A percentile compares a stretch with the other conserved stretches of the same genome.
Conservation (phyloP, 345 rosid species). For the Cardamine occulta region DNA sequence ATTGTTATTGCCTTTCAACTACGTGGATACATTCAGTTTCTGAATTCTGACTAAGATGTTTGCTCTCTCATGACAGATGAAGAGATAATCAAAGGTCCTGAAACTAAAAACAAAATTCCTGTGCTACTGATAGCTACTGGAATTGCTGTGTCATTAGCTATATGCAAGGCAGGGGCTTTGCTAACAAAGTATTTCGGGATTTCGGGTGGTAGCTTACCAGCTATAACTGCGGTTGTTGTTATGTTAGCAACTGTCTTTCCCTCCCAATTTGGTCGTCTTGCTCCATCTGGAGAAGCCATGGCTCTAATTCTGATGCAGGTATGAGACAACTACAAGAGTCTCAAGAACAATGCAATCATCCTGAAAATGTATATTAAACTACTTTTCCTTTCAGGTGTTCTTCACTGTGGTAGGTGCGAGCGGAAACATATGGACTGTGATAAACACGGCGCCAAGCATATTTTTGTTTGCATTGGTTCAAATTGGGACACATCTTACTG, state of each 20-base stretch:
- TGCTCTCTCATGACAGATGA: constrained; percentile 46
- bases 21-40: background rate
- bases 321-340: constrained; percentile 11
- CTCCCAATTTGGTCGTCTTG: constrained; percentile 66
- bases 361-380: background rate
- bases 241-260: constrained; percentile 75
- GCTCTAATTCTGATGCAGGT: constrained; percentile 95
- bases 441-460: constrained; percentile 83
- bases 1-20: background rate
- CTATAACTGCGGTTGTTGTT: constrained; percentile 75
- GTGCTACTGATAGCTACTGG: constrained; percentile 66
- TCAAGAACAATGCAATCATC: background rate
- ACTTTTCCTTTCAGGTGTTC: constrained; percentile 57
- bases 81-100: constrained; percentile 45
- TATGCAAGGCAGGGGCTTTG: constrained; percentile 71
- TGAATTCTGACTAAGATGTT: constrained; percentile 15
- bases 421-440: constrained; percentile 81
- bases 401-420: constrained; percentile 88
- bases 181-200: constrained; percentile 60
- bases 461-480: constrained; percentile 82
- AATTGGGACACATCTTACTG: constrained; percentile 69
- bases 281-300: constrained; percentile 89
- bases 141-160: constrained; percentile 74
- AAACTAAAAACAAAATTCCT: constrained; percentile 55
- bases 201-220: constrained; percentile 79